Evolutionary conservation across 306 rosid species (phyloP).

Genomic region (Pterocarpus macrocarpus): DNA sequence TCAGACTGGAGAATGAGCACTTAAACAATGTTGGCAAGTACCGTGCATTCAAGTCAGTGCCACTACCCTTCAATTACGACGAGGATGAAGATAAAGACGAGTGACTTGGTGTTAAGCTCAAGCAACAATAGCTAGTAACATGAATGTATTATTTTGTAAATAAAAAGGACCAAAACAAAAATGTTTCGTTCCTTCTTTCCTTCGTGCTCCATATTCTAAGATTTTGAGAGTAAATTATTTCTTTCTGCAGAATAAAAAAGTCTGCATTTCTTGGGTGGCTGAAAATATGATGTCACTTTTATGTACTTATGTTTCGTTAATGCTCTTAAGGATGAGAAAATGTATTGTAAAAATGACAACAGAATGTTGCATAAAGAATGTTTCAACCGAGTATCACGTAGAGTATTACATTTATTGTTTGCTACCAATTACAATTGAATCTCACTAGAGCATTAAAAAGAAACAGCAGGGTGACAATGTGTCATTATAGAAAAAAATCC

Average conservation of each 20-base stretch:
- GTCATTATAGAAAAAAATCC: neutral
- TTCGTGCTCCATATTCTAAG: neutral
- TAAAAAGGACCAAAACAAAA: neutral
- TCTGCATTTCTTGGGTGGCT: too few species aligned
- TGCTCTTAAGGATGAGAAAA: too few species aligned
- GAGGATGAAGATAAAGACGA: constrained; percentile 68
- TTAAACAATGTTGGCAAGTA: constrained; percentile 83
- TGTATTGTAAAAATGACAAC: neutral
- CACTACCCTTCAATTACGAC: constrained; percentile 76
- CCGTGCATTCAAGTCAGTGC: constrained; percentile 81
- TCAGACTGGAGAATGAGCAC: constrained; percentile 84
- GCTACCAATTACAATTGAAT: neutral
- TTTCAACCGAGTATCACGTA: neutral
- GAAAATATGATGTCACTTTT: too few species aligned
- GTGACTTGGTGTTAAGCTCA: neutral
- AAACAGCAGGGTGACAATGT: neutral
- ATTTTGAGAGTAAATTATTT: neutral
- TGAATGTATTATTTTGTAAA: neutral
- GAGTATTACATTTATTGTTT: neutral
- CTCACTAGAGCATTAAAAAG: neutral
- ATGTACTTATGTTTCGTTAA: too few species aligned
- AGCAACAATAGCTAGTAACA: neutral
- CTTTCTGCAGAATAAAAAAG: too few species aligned
- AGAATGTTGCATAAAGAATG: neutral
- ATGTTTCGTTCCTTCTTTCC: neutral